Base-by-base conservation (phyloP, 2,329 filamentous ascomycete genomes). In the Apiospora sp. region DNA sequence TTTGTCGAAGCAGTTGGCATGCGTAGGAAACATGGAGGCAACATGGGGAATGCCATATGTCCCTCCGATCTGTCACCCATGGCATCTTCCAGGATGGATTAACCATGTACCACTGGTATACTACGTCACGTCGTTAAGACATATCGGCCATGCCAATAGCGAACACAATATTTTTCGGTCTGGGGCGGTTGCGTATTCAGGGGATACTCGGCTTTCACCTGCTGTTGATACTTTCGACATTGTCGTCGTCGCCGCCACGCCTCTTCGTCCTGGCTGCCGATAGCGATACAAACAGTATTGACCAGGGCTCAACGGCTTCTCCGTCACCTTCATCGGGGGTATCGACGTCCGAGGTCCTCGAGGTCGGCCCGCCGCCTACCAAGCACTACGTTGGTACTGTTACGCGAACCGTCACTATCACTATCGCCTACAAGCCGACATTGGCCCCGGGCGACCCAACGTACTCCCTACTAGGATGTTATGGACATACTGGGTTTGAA, bases 371-470 rank as follows among this genome's bases (percentile, higher is more conserved):
- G 71, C 34, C 30, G 43, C 68, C 68, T 43, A 72, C 16, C 24
- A 73, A n/a, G 41, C 74, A 27, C 10, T 8, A 41, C 13, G 19
- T 13, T 13, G 22, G 8, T 7, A 34, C 22, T 41, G 34, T 30
- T 64, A 80, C 76, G 19, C 72, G 80, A 51, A 80, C 78, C 30
- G 69, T 79, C 61, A 80, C 78, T 10, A 76, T 77, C 5, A 79
- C 77, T 19, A 75, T 80, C 74, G 73, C 73, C 14, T 79, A 79
- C 67, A 77, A 75, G n/a, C 79, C 78, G 54, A 76, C 77, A 8
- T 22, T 75, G 64, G 64, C 73, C 27, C 75, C 78, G 1, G 76
- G 74, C 22, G 74, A 75, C 64, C 71, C 74, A 12, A 73, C 71
- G n/a, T 78, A 77, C 46, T 72, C 74, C 34, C 70, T 78, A 16